phyloP scores from a whole-genome alignment of 139 green algal species.

The Tetradesmus lagerheimii region DNA sequence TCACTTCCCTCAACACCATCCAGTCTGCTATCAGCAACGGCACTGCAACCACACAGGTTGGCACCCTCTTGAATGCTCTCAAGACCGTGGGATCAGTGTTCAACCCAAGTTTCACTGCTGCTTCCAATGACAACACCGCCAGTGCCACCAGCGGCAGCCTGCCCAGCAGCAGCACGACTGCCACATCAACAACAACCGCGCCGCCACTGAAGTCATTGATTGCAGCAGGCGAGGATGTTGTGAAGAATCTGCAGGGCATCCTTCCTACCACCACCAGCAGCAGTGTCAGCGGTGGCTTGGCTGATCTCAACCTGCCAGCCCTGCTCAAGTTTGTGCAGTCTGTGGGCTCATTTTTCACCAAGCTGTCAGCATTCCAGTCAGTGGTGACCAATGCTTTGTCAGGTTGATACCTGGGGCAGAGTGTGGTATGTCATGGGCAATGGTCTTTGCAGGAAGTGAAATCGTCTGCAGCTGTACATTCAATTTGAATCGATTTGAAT shows the following conservation, averaged over 20 bases:
- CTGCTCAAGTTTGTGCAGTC: neutral
- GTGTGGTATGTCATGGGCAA: no score
- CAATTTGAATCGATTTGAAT: no score
- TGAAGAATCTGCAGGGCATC: neutral
- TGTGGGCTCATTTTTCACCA: neutral
- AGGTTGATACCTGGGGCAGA: neutral
- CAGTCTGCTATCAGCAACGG: neutral
- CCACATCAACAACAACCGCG: neutral
- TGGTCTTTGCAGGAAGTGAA: no score
- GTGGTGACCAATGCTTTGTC: neutral
- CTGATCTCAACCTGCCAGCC: neutral
- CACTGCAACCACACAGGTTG: neutral
- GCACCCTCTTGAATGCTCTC: neutral
- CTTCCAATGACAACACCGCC: neutral
- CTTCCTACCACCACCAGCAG: neutral
- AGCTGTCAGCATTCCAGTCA: neutral
- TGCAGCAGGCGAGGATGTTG: neutral
- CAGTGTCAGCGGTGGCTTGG: neutral
- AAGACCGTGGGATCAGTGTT: neutral
- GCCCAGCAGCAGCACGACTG: neutral
- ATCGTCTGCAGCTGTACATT: no score
- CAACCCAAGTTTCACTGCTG: neutral
- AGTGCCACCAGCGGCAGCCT: neutral
- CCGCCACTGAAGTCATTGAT: neutral
- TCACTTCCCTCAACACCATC: neutral